Evolutionary conservation across 164 flowering plant species (phyloP).

Genomic region (Sextonia rubra): DNA sequence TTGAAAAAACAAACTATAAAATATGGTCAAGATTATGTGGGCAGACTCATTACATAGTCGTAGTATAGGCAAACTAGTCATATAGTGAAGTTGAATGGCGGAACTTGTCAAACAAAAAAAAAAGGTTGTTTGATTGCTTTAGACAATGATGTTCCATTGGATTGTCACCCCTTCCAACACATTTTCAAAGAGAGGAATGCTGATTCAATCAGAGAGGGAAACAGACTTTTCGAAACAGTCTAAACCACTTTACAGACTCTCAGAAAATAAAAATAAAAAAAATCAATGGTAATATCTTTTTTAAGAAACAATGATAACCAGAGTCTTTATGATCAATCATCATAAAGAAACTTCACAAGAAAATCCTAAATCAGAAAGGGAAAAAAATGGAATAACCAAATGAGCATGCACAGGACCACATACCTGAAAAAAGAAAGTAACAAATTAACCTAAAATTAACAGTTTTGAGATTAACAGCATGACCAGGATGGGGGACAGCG

Average conservation of each 20-base stretch:
- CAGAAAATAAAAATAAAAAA: background rate
- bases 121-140: too few relatives aligned
- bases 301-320: background rate
- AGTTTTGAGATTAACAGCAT: background rate
- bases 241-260: background rate
- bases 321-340: too few relatives aligned
- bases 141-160: too few relatives aligned
- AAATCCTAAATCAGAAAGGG: background rate
- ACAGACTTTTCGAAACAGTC: background rate
- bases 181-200: too few relatives aligned
- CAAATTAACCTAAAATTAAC: background rate
- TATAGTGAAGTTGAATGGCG: too few relatives aligned
- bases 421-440: background rate
- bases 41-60: too few relatives aligned
- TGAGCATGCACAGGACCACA: background rate
- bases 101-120: too few relatives aligned
- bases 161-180: too few relatives aligned
- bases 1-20: too few relatives aligned
- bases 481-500: background rate
- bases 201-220: background rate
- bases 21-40: too few relatives aligned
- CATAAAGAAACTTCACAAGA: too few relatives aligned
- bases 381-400: background rate
- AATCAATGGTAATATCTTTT: background rate
- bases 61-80: too few relatives aligned